Evolutionary conservation across 345 rosid species (phyloP).

Genomic region (Murraya koenigii): DNA sequence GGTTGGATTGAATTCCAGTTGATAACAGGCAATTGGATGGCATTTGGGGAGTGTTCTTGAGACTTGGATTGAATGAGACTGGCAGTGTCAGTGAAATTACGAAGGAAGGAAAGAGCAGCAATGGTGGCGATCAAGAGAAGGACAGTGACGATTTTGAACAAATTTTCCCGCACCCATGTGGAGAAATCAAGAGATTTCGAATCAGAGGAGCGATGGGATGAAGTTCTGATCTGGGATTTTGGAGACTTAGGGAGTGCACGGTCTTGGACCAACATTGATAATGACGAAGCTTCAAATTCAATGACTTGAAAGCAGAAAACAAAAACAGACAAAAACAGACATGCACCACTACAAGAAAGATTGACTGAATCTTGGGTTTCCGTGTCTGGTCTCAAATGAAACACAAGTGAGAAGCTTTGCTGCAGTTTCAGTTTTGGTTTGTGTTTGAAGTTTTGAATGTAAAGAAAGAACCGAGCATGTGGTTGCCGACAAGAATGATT

Average conservation of each 20-base stretch:
- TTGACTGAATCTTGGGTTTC: not conserved
- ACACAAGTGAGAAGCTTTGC: not conserved
- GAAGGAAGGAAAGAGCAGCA: conserved; percentile 66
- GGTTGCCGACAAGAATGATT: conserved; percentile 30
- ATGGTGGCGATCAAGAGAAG: conserved; percentile 52
- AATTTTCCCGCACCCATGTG: conserved; percentile 68
- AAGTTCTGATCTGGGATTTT: conserved; percentile 50
- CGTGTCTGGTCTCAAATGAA: not conserved
- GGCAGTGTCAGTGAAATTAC: conserved; percentile 62
- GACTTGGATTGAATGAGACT: conserved; percentile 66
- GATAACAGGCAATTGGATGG: conserved; percentile 59
- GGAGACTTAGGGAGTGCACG: conserved; percentile 47
- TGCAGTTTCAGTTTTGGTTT: not conserved
- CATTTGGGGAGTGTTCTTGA: conserved; percentile 43
- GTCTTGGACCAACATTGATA: conserved; percentile 86
- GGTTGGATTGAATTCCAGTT: conserved; percentile 65
- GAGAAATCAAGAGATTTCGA: conserved; percentile 80
- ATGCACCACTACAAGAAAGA: not conserved
- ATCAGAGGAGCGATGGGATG: conserved; percentile 52
- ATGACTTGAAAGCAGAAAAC: conserved; percentile 6
- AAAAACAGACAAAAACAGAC: not conserved
- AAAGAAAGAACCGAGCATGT: not conserved
- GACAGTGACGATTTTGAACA: conserved; percentile 43
- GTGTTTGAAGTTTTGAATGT: not conserved
- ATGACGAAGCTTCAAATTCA: not conserved